These are phyloP conservation scores for Linderniella brevidens DNA, from an alignment of 257 asterid species.

Conservation along the genomic window DNA sequence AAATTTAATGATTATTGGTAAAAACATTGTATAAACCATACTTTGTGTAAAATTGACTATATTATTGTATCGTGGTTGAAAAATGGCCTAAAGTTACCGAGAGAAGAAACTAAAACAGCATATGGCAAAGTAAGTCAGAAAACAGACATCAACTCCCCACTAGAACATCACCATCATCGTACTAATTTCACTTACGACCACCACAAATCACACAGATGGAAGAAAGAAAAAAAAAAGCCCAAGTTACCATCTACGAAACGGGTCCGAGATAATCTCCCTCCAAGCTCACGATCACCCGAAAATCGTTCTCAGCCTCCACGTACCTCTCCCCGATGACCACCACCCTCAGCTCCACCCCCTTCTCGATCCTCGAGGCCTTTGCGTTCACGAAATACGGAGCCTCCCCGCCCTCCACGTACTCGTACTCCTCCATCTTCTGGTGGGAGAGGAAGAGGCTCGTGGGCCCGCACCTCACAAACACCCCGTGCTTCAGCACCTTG, in stretches of 20 bases:
- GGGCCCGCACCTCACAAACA: slow-evolving; percentile 66
- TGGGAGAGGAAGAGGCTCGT: slow-evolving; percentile 43
- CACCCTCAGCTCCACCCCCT: slow-evolving; percentile 45
- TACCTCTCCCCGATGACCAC: slow-evolving; percentile 60
- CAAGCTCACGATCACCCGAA: slow-evolving; percentile 56
- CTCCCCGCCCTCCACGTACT: slow-evolving; percentile 58
- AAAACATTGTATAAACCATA: no score
- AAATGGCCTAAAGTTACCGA: no score
- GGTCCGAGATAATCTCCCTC: slow-evolving; percentile 87
- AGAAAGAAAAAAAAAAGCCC: neutral
- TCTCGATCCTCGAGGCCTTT: slow-evolving; percentile 51
- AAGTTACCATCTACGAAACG: slow-evolving; percentile 16
- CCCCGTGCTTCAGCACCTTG: slow-evolving; percentile 56
- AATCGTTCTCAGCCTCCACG: slow-evolving; percentile 55
- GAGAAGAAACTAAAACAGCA: no score
- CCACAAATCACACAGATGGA: neutral
- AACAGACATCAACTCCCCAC: no score
- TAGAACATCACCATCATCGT: no score
- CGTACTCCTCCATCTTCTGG: slow-evolving; percentile 53
- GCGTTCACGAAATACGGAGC: slow-evolving; percentile 56
- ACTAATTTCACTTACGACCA: no score
- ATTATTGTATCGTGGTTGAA: no score
- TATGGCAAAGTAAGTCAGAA: no score
- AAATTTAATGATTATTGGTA: no score
- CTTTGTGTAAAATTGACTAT: no score